Percentiles rank a stretch among this genome's conserved stretches.
Evolutionary conservation across 345 rosid species (phyloP).

Genomic region (Lepidium sativum): DNA sequence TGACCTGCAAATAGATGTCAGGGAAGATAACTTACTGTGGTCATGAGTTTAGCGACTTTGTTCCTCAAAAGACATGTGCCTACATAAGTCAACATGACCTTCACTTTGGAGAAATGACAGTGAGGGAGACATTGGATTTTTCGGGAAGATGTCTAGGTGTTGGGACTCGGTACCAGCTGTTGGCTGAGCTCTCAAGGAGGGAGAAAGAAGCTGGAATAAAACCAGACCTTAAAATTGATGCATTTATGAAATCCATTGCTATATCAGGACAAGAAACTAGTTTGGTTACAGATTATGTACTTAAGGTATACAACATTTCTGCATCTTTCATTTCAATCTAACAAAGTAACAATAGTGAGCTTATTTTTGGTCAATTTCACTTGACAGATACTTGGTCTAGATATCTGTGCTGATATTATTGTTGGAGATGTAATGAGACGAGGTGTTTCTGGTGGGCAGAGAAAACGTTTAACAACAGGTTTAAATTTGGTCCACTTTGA

Average conservation of each 20-base stretch:
- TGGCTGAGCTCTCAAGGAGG: conserved; percentile 64
- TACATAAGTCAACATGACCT: conserved; percentile 82
- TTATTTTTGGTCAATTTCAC: neutral
- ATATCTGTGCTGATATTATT: conserved; percentile 61
- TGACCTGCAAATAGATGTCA: conserved; percentile 30
- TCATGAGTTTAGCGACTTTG: conserved; percentile 53
- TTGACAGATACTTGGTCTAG: conserved; percentile 59
- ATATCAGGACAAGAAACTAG: conserved; percentile 54
- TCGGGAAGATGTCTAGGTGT: conserved; percentile 74
- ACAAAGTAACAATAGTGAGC: neutral
- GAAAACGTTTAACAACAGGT: conserved; percentile 82
- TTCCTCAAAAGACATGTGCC: conserved; percentile 70
- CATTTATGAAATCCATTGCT: conserved; percentile 68
- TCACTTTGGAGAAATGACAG: conserved; percentile 77
- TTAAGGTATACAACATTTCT: conserved; percentile 43
- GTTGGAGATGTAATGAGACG: conserved; percentile 74
- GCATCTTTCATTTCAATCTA: neutral
- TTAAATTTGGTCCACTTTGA: neutral
- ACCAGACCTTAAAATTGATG: conserved; percentile 68
- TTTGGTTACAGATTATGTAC: conserved; percentile 59
- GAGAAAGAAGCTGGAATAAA: conserved; percentile 62
- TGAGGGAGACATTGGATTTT: conserved; percentile 71
- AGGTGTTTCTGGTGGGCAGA: conserved; percentile 81
- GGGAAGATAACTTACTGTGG: conserved; percentile 70
- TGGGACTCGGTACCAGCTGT: conserved; percentile 53